Percentiles rank a stretch among this genome's conserved stretches.
Evolutionary conservation across 2,329 filamentous ascomycete genomes (phyloP).

Genomic region (Penicillium sp.): DNA sequence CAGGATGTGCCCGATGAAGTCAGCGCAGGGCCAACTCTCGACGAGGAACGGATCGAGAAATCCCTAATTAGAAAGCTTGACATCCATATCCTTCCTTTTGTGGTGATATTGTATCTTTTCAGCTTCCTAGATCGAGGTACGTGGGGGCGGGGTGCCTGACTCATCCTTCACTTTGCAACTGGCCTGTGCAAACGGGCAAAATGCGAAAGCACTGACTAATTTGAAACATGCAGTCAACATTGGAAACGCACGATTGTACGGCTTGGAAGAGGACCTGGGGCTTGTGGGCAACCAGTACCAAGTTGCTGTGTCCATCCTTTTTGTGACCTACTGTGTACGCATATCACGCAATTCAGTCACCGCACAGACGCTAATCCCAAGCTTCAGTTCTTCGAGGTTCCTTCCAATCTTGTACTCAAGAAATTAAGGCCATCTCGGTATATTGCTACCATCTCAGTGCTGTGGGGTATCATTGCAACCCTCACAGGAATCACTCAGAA

Average conservation of each 20-base stretch:
- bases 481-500: slow-evolving; percentile 64
- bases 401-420: slow-evolving; percentile 64
- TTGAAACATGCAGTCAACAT: slow-evolving; percentile 59
- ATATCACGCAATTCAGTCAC: neutral
- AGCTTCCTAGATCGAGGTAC: slow-evolving; percentile 67
- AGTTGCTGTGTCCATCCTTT: slow-evolving; percentile 64
- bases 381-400: slow-evolving; percentile 57
- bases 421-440: slow-evolving; percentile 62
- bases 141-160: slow-evolving; percentile 6
- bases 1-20: slow-evolving; percentile 15
- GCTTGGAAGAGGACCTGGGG: slow-evolving; percentile 61
- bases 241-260: slow-evolving; percentile 66
- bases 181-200: neutral
- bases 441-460: slow-evolving; percentile 59
- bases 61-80: slow-evolving; percentile 43
- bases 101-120: slow-evolving; percentile 61
- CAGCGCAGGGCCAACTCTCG: slow-evolving; percentile 17
- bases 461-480: slow-evolving; percentile 50
- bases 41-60: slow-evolving; percentile 32
- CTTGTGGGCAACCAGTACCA: slow-evolving; percentile 68
- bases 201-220: neutral
- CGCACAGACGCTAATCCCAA: neutral
- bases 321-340: slow-evolving; percentile 61
- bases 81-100: slow-evolving; percentile 41
- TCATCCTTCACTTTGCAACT: neutral